Evolutionary conservation across 148 eudicot genomes (phyloP), one percentile per base, ranked within the genome.

Genomic region (Polygonum aviculare): DNA sequence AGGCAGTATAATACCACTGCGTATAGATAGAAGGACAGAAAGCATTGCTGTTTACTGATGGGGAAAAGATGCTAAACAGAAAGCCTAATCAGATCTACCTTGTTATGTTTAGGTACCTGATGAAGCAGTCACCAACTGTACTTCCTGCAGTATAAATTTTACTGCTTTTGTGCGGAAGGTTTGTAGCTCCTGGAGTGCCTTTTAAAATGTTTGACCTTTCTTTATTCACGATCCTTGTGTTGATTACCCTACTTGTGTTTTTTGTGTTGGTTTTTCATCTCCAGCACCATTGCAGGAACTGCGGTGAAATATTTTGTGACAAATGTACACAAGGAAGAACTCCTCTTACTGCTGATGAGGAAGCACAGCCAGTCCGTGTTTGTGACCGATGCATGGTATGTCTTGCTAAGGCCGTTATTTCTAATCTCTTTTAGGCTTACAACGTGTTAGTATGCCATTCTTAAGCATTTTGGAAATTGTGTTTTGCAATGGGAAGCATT

Each of bases 261-360:
- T 22, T 21, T 12, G 38, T 75, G 45, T 21, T 49, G 44, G 77
- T 26, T 40, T 26, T 35, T 47, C 31, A 47, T 47, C 62, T 77
- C 59, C 90, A 95, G 99, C 99, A 95, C 84, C 99, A 95, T 83
- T 95, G 99, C 82, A 87, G 97, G 79, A 95, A 90, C 75, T 95
- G 97, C 80, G 99, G 97, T 78, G 99, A 92, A 73, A 89, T 95
- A 36, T 95, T 89, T 79, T 92, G 99, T 73, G 97, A 92, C 83
- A 92, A 90, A 80, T 95, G 98, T 69, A 95, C 98, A 59, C 97
- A 95, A 84, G 98, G 98, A 21, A 88, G 98, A 84, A 92, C 88
- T 75, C 87, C 93, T 49, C 92, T 95, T 33, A 87, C 94, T 12
- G 74, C 79, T 22, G 97, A 95, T 74, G 96, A 88, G 63, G 54